Conservation (phyloP, 805 yeast genomes). For the Wickerhamiella occidentalis region DNA sequence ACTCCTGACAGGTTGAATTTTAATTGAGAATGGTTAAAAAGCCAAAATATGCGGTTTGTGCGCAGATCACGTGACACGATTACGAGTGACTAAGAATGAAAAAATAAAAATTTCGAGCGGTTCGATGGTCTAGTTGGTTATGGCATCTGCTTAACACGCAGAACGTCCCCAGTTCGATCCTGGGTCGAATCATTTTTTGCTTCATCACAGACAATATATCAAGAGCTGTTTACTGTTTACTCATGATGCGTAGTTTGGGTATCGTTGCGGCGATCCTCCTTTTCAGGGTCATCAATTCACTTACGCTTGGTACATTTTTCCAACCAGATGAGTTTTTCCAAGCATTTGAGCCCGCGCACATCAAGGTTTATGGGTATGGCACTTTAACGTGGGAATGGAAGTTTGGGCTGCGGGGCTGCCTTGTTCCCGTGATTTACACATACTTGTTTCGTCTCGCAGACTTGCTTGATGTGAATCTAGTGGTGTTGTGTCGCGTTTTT, state of each 20-base stretch:
- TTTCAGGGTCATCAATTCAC: constrained; percentile 46
- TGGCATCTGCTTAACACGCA: constrained; percentile 99
- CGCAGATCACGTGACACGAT: background rate
- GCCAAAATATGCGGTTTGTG: background rate
- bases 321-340: constrained; percentile 97
- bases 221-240: too few species aligned
- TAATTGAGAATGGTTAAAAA: background rate
- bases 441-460: constrained; percentile 31
- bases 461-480: constrained; percentile 26
- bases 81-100: background rate
- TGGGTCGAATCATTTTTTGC: constrained; percentile 85
- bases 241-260: background rate
- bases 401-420: constrained; percentile 56
- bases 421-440: constrained; percentile 67
- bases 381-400: constrained; percentile 92
- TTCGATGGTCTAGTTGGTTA: constrained; percentile 93
- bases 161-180: constrained; percentile 99
- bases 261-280: constrained; percentile 8
- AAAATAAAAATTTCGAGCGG: background rate
- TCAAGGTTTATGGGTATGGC: constrained; percentile 63
- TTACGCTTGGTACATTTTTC: constrained; percentile 60
- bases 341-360: constrained; percentile 83
- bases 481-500: constrained; percentile 45
- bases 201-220: too few species aligned
- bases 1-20: too few species aligned